Evolutionary conservation across 73 alveolate genomes (phyloP), one percentile per base, ranked within the genome.

Genomic region (Durusdinium trenchii): DNA sequence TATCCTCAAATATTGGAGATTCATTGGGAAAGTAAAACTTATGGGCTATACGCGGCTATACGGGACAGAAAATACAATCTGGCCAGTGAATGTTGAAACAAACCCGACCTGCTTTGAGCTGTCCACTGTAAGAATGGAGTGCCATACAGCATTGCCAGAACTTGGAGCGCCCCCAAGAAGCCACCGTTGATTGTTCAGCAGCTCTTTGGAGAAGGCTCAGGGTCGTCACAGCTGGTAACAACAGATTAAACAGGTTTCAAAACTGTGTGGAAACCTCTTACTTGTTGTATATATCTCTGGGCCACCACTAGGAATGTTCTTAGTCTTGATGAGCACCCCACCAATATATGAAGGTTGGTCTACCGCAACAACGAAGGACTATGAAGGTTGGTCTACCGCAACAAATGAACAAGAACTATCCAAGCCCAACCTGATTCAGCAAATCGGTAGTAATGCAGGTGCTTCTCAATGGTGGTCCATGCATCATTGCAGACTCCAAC

Each of bases 201-300:
- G 35, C 42, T 16, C 91, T 20, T 46, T 81, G 91, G 47, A 47
- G 91, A 81, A 81, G 3, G 91, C 91, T 76, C 28, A 30, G 79
- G 36, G n/a, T 30, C 9, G 79, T 64, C 6, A 64, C 79, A 30
- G 79, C 36, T 62, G 76, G 76, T 62, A 12, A 62, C n/a, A 32
- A 26, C 79, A 18, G 76, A 32, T 64, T 18, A 18, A 30, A 18
- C 43, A 1, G 10, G 10, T 32, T 64, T 5, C 76, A 6, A 35
- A 26, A 30, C 79, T 32, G 20, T 12, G n/a, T 16, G 79, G 79
- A 38, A 64, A 12, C 28, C n/a, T 9, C 18, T 62, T 40, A 20
- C 38, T 62, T 4, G 76, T 62, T 35, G 32, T 40, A 40, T 7
- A 26, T 26, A 62, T 62, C 32, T 62, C n/a, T n/a, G n/a, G n/a